phyloP scores from a whole-genome alignment of 2,329 filamentous ascomycete genomes.

The Fusarium mangiferae region DNA sequence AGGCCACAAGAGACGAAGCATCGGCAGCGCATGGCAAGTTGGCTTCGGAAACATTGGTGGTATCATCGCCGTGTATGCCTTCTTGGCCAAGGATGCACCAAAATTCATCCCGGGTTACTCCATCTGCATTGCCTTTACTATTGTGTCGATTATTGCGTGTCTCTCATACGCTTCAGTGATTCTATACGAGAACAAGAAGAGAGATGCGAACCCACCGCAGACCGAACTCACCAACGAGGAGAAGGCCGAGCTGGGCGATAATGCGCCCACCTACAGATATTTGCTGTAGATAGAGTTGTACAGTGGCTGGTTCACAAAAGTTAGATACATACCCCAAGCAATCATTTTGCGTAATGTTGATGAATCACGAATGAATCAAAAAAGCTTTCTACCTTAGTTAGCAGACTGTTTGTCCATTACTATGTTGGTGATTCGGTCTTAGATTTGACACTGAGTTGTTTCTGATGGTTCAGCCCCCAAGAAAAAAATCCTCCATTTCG shows the following conservation, averaged over 20 bases:
- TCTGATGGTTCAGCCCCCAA: neutral
- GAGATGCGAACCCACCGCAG: conserved; percentile 59
- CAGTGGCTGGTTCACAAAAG: neutral
- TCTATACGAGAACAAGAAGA: conserved; percentile 67
- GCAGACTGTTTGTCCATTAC: neutral
- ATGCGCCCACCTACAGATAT: conserved; percentile 70
- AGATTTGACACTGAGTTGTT: neutral
- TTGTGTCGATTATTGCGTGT: conserved; percentile 72
- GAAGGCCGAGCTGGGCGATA: conserved; percentile 69
- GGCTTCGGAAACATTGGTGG: conserved; percentile 84
- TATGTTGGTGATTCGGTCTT: neutral
- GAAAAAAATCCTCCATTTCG: neutral
- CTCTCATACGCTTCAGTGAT: conserved; percentile 69
- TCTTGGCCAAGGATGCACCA: conserved; percentile 74
- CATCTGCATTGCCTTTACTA: conserved; percentile 80
- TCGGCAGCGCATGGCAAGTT: conserved; percentile 81
- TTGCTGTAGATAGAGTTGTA: conserved; percentile 53
- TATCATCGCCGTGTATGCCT: conserved; percentile 79
- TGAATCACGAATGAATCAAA: conserved; percentile 19
- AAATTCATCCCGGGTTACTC: conserved; percentile 77
- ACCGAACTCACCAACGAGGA: conserved; percentile 67
- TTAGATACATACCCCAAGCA: neutral
- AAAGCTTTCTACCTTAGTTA: neutral
- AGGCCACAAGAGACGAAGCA: conserved; percentile 75
- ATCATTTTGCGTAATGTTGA: conserved; percentile 4